phyloP scores from a whole-genome alignment of 2,329 filamentous ascomycete species.

The Aspergillus sp. region DNA sequence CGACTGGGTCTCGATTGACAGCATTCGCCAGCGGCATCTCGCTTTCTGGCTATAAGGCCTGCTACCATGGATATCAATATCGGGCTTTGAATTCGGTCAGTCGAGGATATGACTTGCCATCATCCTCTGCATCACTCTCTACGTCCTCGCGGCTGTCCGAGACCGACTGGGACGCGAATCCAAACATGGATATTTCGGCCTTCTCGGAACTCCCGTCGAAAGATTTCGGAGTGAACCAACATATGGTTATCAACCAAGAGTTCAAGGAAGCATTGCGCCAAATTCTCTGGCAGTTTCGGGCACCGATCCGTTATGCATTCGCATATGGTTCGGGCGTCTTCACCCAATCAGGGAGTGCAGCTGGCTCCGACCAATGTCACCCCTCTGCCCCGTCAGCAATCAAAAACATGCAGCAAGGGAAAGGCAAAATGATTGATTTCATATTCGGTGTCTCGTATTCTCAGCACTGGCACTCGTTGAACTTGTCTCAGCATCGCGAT shows the following conservation, averaged over 20 bases:
- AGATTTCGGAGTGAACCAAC: constrained; percentile 89
- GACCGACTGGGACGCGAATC: constrained; percentile 66
- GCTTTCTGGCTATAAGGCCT: constrained; percentile 8
- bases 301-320: constrained; percentile 92
- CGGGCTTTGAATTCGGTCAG: constrained; percentile 9
- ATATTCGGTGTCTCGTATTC: constrained; percentile 92
- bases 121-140: constrained; percentile 24
- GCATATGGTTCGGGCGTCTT: constrained; percentile 97
- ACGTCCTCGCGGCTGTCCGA: constrained; percentile 24
- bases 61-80: constrained; percentile 11
- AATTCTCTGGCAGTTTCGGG: constrained; percentile 83
- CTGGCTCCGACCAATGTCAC: constrained; percentile 47
- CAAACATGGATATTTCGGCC: constrained; percentile 60
- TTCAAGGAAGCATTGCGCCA: constrained; percentile 85
- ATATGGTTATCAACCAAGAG: constrained; percentile 91
- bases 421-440: constrained; percentile 96
- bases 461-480: constrained; percentile 94
- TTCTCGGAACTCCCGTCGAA: constrained; percentile 69
- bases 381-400: constrained; percentile 74
- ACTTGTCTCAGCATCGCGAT: constrained; percentile 75
- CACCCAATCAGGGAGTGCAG: constrained; percentile 55
- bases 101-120: constrained; percentile 7
- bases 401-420: constrained; percentile 73
- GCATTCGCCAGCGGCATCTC: constrained; percentile 7
- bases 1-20: constrained; percentile 19